phyloP scores from a whole-genome alignment of 805 yeast species.

The Cyberlindnera misumaiensis region DNA sequence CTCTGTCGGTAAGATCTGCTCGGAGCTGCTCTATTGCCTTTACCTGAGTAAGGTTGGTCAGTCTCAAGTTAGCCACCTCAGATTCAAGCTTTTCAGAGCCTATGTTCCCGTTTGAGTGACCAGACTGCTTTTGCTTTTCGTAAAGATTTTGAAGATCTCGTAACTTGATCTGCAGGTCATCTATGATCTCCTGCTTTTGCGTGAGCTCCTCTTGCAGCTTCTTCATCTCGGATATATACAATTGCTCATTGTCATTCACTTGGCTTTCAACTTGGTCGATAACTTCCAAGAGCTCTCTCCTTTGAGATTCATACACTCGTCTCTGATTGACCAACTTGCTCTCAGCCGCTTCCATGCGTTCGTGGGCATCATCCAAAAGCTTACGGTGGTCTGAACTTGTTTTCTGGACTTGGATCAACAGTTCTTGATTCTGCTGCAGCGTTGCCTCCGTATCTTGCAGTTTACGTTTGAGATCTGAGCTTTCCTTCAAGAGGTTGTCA shows the following conservation, averaged over 20 bases:
- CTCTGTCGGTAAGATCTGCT: conserved; percentile 14
- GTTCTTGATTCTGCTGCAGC: conserved; percentile 17
- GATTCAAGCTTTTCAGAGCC: conserved; percentile 26
- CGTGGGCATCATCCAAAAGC: conserved; percentile 12
- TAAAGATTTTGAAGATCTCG: conserved; percentile 12
- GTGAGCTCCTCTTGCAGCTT: conserved; percentile 26
- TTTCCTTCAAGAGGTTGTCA: conserved; percentile 35
- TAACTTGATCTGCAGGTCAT: conserved; percentile 20
- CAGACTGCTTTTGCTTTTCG: conserved; percentile 10
- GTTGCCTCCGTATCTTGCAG: conserved; percentile 18
- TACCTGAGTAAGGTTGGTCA: conserved; percentile 23
- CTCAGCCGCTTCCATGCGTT: conserved; percentile 26
- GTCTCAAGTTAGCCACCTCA: conserved; percentile 27
- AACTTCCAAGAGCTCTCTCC: conserved; percentile 53
- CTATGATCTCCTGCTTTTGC: conserved; percentile 22
- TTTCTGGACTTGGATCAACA: conserved; percentile 11
- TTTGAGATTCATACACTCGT: conserved; percentile 41
- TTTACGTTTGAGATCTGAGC: conserved; percentile 6
- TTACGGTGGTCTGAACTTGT: conserved; percentile 5
- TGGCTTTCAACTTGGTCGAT: conserved; percentile 49
- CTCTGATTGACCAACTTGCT: conserved; percentile 40
- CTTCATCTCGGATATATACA: conserved; percentile 40
- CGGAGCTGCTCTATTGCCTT: conserved; percentile 23
- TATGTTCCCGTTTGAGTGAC: conserved; percentile 24
- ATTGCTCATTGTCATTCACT: conserved; percentile 46